Base-by-base conservation (phyloP, 2,329 filamentous ascomycete species). In the Didymella glomerata region DNA sequence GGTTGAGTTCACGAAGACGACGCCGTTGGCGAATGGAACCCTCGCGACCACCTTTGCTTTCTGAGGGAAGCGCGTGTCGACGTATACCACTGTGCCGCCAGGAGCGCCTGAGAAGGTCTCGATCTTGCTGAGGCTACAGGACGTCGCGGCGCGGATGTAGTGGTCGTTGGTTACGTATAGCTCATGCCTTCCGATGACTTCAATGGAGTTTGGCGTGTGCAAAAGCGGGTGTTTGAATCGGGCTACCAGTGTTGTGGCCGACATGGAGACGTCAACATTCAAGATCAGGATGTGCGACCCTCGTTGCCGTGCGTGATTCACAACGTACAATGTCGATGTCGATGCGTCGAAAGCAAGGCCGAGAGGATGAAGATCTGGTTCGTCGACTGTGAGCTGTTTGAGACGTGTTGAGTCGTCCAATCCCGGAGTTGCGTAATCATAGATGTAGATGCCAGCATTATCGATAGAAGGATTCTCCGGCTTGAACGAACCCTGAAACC, bases 101-200 rank as follows among this genome's bases (percentile, higher is more conserved):
- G 79, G 76, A 1, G 75, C 51, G 0, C 68, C 75, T 1, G 72
- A 63, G 48, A 76, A 80, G 0, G 78, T 79, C 55, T 82, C 80
- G 2, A 80, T 30, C 28, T 73, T 71, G 2, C 71, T 69, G 0
- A 80, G 60, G 1, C 75, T 7, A 0, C 62, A 65, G 0, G 69
- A 67, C 1, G 65, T 42, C 8, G 68, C 61, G 0, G 73, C 63
- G 13, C 64, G 67, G 49, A 80, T 70, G 61, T 69, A 73, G 63
- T 81, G 79, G 64, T 82, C 79, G 54, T 81, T 81, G 16, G 78
- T 80, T 14, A 81, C 65, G 49, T 76, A 71, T 1, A 81, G 51
- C 30, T 74, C 72, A 5, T 67, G 66, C 5, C 62, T 46, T 8
- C 70, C 72, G 13, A 81, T 56, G 1, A 71, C 66, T 13, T 73